Base-by-base conservation (phyloP, 306 rosid genomes). In the Chamaecrista fasciculata region DNA sequence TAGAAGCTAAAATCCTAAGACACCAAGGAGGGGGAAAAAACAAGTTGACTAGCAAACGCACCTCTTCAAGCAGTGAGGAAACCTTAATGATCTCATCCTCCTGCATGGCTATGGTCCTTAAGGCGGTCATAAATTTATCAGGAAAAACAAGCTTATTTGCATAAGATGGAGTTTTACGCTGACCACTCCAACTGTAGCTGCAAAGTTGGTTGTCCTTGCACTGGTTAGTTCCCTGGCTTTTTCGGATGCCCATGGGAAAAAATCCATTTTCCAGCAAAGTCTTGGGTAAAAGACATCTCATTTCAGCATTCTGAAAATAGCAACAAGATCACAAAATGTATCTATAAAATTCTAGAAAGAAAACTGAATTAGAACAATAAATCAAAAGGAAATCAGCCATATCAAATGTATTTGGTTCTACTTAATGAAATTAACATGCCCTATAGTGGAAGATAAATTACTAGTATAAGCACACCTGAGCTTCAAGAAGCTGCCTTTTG, bases 181-280 rank as follows among this genome's bases (percentile, higher is more conserved):
- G 84, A 73, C 97, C 99, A 62, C 97, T 91, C 99, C 99, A 94
- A 76, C 99, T 94, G 68, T 90, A 89, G 76, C 78, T 84, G 74
- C 80, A 67, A 69, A 58, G 71, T 75, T 40, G 81, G 47, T 77
- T 69, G 33, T 14, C 69, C 25, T 70, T 77, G 76, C 47, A 26
- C 51, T 55, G 65, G 37, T 75, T 83, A 31, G 76, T 81, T 71
- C 68, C 86, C 73, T 66, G 76, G 10, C 65, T 63, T 44, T 71
- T 80, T 76, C 62, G 72, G 19, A 76, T 25, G 74, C 73, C 67
- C 42, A 15, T 23, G 0, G 87, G 83, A 71, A 85, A 91, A 83
- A 86, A 91, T 37, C 99, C 99, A 71, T 71, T 77, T 76, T 85
- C 86, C 80, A 91, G 83, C 60, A 87, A 78, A 43, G 78, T 72